These are phyloP conservation scores for Sporothrix humicola DNA, from an alignment of 2,329 filamentous ascomycete genomes.

Conservation along the genomic window DNA sequence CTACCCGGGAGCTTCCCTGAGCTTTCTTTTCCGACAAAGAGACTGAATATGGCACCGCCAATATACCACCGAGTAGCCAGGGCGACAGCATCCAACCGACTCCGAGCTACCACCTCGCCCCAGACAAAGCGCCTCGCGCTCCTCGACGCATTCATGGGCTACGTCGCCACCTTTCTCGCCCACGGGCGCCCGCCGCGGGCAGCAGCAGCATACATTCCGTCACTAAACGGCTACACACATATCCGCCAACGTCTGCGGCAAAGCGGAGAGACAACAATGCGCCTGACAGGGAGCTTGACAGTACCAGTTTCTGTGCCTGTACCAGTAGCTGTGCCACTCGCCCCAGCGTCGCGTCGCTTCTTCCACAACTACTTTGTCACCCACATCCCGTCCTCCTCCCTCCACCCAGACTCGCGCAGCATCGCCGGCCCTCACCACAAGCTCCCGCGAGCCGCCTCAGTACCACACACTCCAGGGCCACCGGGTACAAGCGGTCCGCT, in stretches of 20 bases:
- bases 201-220: neutral
- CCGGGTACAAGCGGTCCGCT: conserved; percentile 56
- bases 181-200: conserved; percentile 26
- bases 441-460: conserved; percentile 82
- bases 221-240: neutral
- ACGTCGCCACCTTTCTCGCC: conserved; percentile 36
- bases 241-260: conserved; percentile 23
- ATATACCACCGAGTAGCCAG: neutral
- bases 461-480: conserved; percentile 68
- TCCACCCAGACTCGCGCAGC: conserved; percentile 81
- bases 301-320: neutral
- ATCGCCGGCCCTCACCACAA: conserved; percentile 76
- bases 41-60: neutral
- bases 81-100: conserved; percentile 5
- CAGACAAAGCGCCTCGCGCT: conserved; percentile 31
- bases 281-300: neutral
- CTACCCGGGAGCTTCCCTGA: neutral
- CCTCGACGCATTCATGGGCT: conserved; percentile 39
- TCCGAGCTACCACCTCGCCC: conserved; percentile 3
- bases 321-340: neutral
- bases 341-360: conserved; percentile 33
- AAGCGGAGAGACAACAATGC: neutral
- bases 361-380: conserved; percentile 99
- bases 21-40: neutral
- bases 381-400: conserved; percentile 88